Conservation (phyloP, 2,329 filamentous ascomycete genomes). For the Drechslerella dactyloides region DNA sequence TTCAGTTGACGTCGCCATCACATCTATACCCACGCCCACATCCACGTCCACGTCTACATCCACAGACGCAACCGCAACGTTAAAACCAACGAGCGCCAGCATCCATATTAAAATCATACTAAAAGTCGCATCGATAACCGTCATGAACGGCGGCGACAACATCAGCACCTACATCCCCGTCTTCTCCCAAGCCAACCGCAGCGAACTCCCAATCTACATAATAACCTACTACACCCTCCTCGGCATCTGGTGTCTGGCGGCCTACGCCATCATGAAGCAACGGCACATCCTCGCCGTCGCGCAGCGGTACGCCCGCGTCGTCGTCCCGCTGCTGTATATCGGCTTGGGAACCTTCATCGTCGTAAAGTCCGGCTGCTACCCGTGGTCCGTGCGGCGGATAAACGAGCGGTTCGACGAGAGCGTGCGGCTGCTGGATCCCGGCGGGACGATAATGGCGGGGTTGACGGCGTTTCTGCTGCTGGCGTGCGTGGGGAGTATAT, state of each 20-base stretch:
- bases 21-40: background rate
- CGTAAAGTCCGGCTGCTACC: conserved; percentile 57
- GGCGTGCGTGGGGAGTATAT: no score
- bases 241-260: conserved; percentile 56
- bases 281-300: conserved; percentile 54
- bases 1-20: background rate
- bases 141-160: conserved; percentile 58
- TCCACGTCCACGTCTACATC: background rate
- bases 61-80: background rate
- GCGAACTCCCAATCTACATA: conserved; percentile 57
- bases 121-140: conserved; percentile 56
- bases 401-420: conserved; percentile 52
- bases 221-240: conserved; percentile 57
- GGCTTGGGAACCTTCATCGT: conserved; percentile 57
- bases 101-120: conserved; percentile 52
- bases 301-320: conserved; percentile 52
- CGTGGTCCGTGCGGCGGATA: conserved; percentile 57
- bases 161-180: conserved; percentile 58
- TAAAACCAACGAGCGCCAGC: background rate
- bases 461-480: no score
- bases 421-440: no score
- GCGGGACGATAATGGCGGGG: no score
- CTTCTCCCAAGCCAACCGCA: conserved; percentile 56
- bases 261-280: conserved; percentile 56
- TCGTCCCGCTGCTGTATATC: conserved; percentile 57